Conservation (phyloP, 106 monocot species). For the Acorus gramineus region DNA sequence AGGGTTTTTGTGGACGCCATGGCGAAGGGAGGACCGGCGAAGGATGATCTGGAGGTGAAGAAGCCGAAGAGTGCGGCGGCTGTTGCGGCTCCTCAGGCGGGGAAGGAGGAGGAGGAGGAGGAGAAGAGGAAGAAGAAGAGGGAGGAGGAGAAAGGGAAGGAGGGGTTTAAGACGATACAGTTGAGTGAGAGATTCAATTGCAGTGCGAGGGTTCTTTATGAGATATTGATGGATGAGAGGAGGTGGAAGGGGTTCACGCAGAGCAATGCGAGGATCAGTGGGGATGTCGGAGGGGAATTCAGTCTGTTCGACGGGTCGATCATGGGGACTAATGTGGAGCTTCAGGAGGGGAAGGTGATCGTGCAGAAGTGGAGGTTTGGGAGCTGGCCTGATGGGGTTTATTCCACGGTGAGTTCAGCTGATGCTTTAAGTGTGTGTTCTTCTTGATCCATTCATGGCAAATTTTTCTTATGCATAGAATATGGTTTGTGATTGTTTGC, state of each 20-base stretch:
- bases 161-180: constrained; percentile 70
- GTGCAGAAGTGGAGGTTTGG: constrained; percentile 92
- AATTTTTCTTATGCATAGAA: not conserved
- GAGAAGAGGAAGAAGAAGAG: constrained; percentile 13
- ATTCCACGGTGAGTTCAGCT: constrained; percentile 44
- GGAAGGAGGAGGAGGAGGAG: not conserved
- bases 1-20: constrained; percentile 52
- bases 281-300: constrained; percentile 73
- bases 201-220: constrained; percentile 62
- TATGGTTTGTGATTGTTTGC: not conserved
- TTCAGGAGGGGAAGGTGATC: constrained; percentile 76
- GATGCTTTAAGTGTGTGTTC: not conserved
- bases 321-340: constrained; percentile 59
- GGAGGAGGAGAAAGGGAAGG: constrained; percentile 53
- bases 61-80: constrained; percentile 19
- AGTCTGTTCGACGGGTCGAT: constrained; percentile 90
- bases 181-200: constrained; percentile 79
- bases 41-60: constrained; percentile 77
- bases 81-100: not conserved
- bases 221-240: constrained; percentile 96
- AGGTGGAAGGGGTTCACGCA: constrained; percentile 98
- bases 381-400: constrained; percentile 74
- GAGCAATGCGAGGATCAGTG: constrained; percentile 86
- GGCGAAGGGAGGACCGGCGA: constrained; percentile 79
- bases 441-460: not conserved